A percentile compares a stretch with the other conserved stretches of the same genome.
Evolutionary conservation across 2,329 filamentous ascomycete genomes (phyloP).

Genomic region (Aureobasidium zeae): DNA sequence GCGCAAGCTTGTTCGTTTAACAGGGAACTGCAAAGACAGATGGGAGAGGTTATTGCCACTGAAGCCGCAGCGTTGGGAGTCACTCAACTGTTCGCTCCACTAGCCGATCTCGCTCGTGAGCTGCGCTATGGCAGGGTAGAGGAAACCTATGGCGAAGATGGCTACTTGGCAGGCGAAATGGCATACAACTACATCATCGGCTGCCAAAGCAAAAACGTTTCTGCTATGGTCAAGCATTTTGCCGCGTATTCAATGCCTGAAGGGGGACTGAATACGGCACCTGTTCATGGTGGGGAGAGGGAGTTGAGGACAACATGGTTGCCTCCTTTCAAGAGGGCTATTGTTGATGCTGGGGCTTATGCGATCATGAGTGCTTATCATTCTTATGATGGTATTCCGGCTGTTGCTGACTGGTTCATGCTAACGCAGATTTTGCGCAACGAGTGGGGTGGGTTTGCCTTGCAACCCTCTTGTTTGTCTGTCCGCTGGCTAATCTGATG

Average conservation of each 20-base stretch:
- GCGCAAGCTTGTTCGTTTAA: conserved; percentile 65
- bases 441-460: conserved; percentile 46
- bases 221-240: conserved; percentile 68
- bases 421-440: conserved; percentile 60
- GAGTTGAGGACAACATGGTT: conserved; percentile 46
- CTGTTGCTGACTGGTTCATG: conserved; percentile 54
- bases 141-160: conserved; percentile 63
- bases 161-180: conserved; percentile 59
- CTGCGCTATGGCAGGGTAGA: conserved; percentile 64
- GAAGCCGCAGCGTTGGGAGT: conserved; percentile 60
- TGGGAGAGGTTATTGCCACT: conserved; percentile 56
- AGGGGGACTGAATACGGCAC: conserved; percentile 61
- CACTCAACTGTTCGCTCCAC: conserved; percentile 63
- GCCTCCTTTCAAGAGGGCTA: conserved; percentile 57
- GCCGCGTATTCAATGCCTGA: conserved; percentile 60
- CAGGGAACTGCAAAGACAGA: conserved; percentile 52
- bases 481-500: too few species aligned
- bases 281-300: conserved; percentile 47
- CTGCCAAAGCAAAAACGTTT: conserved; percentile 56
- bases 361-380: conserved; percentile 66
- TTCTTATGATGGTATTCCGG: conserved; percentile 61
- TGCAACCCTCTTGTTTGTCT: neutral
- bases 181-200: conserved; percentile 52
- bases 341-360: conserved; percentile 59
- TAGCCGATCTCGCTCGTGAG: conserved; percentile 62